Base-by-base conservation (phyloP, 148 eudicot genomes). In the Rhododendron williamsianum region DNA sequence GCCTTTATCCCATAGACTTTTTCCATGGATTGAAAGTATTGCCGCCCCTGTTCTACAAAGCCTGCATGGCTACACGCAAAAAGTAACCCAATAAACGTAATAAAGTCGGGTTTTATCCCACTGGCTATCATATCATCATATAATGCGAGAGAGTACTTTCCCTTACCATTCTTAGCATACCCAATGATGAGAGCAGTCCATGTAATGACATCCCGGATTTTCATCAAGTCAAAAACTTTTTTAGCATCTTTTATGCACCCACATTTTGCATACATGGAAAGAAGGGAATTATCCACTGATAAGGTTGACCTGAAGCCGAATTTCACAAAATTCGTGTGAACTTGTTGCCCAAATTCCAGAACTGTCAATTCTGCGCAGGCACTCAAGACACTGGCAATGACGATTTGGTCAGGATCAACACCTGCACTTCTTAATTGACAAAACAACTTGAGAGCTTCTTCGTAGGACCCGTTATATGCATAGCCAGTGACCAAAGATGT, bases 11-110 rank as follows among this genome's bases (percentile, higher is more conserved):
- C 91, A 80, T 91, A 86, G 63, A 86, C 74, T 83, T 88, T 85
- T 30, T 85, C 90, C 98, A 94, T 94, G n/a, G 98, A 87, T 36
- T 92, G 89, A 77, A 94, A 94, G 80, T 93, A 93, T n/a, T 86
- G 18, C 58, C 83, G 91, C 27, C 95, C 97, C 54, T 83, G 87
- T 69, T 93, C 92, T 7, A 87, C 89, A 11, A 92, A 90, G 65
- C 95, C 97, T 1, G 92, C 92, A 83, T 94, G 97, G 87, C 95
- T 94, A 86, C 97, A 94, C 71, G 95, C 95, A 86, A 94, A 94
- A 7, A 94, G 86, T 74, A 94, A 83, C 8, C 95, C 97, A 65
- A 93, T 90, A 41, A 94, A 93, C 77, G 95, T 92, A 77, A 94
- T 86, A 77, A 87, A 93, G 86, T 94, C 95, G 15, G 95, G 97